Evolutionary conservation across 2,329 filamentous ascomycete genomes (phyloP), one percentile per base, ranked within the genome.

Genomic region (Colletotrichum chlorophyti): DNA sequence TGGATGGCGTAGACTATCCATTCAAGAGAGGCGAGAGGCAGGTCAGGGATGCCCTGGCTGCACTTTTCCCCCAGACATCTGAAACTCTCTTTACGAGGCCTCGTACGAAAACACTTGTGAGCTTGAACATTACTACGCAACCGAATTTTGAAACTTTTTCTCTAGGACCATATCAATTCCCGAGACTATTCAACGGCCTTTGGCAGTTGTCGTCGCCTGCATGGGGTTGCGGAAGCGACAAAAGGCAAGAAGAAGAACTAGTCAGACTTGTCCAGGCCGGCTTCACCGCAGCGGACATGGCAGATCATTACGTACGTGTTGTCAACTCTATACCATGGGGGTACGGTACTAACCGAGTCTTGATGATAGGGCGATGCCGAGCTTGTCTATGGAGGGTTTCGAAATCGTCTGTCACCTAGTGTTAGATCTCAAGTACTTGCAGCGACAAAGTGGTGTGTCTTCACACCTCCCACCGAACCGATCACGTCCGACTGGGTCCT

Each of bases 391-490:
- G 69, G 69, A 7, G 60, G 68, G 14, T 72, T 73, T 31, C 65
- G 70, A 24, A 66, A 66, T 40, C 58, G 61, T 4, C 58, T 73
- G 7, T 57, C 65, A 37, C 67, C 24, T 61, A 60, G 21, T 32
- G 62, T 19, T 40, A 61, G 2, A 51, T 42, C 35, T 4, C 43
- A 54, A 1, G 42, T 72, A 6, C 72, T 66, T 24, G 70, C 71
- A 0, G 72, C 71, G 6, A 75, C 70, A 0, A 75, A 74, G 41
- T 74, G 68, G 67, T 74, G 71, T 45, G 59, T 75, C 0, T 74
- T 74, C 42, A 59, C 63, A 7, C 65, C 68, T 0, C 43, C 68
- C 7, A 50, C 58, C 3, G 41, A 49, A 6, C 58, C 65, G 2
- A 61, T 73, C 12, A 72, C 69, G 1, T 53, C 64, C 6, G 58